A percentile compares a stretch with the other conserved stretches of the same genome.
Conservation (phyloP, 2,329 filamentous ascomycete genomes). For the Trichoderma harzianum region DNA sequence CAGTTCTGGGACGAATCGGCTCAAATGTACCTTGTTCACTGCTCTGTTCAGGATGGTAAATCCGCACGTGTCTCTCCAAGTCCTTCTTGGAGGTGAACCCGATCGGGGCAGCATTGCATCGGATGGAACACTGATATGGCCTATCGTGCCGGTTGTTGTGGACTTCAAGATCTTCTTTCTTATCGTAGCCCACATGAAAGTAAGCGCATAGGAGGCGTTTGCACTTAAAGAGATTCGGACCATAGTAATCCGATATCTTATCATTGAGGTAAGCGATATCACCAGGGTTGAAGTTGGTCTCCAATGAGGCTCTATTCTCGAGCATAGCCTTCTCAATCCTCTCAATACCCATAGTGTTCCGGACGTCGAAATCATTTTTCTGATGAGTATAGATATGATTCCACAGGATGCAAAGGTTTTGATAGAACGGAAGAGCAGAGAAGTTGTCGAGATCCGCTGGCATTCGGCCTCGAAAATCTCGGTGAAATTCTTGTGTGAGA, state of each 20-base stretch:
- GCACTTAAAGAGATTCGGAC: not conserved
- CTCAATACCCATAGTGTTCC: not conserved
- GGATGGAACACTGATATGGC: not conserved
- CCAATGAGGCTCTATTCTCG: not conserved
- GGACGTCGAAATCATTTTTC: not conserved
- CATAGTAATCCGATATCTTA: not conserved
- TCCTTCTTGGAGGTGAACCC: not conserved
- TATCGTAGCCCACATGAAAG: slow-evolving; percentile 1
- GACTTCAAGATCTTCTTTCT: not conserved
- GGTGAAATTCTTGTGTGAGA: not conserved
- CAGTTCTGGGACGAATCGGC: not conserved
- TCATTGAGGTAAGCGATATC: not conserved
- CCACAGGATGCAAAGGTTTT: not conserved
- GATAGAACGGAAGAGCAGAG: not conserved
- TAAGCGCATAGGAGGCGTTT: not conserved
- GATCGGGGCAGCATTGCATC: not conserved
- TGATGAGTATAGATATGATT: slow-evolving; percentile 6
- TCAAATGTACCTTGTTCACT: not conserved
- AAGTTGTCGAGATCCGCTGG: not conserved
- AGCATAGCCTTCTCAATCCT: not conserved
- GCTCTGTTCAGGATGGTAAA: not conserved
- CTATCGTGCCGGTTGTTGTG: slow-evolving; percentile 3
- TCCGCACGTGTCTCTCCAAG: not conserved
- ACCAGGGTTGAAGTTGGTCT: not conserved
- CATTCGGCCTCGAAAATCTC: not conserved